Base-by-base conservation (phyloP, 257 asterid genomes). In the Parsonsia alboflavescens region DNA sequence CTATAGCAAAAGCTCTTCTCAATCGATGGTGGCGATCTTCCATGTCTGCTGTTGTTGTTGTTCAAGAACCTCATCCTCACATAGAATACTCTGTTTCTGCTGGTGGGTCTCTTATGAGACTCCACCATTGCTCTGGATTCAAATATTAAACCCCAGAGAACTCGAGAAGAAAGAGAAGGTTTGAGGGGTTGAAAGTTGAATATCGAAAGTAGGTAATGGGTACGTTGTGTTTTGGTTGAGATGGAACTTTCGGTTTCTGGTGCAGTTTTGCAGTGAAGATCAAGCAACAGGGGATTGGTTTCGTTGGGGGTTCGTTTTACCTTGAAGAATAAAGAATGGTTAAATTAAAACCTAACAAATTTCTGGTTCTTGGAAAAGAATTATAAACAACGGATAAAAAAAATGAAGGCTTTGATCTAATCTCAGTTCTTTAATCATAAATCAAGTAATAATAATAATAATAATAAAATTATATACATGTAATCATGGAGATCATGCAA, bases 41-140 rank as follows among this genome's bases (percentile, higher is more conserved):
- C 85, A 81, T 30, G 75, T 15, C 61, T 76, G 30, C 16, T 6
- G 15, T 12, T 10, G 68, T 77, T 52, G n/a, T 52, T 76, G 75
- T 81, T 84, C 59, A 82, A 68, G 53, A 91, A 75, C 86, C 83
- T 91, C 97, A 93, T 93, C 76, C 82, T 89, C 3, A 88, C 89
- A 71, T 84, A 85, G 77, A 91, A 88, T 15, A 92, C 94, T 80
- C 85, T 86, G 85, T 49, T 89, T 73, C 72, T 82, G 69, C 72
- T 82, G 69, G 77, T n/a, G 22, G 83, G 78, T 62, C 70, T 78
- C 54, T 73, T 73, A 59, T 72, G 77, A 70, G 73, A 44, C 74
- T 86, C 92, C 28, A 73, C n/a, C 84, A 82, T 77, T 58, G 44
- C 19, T 24, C 45, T 39, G 44, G 12, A 59, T 70, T 68, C 83